Percentiles rank a stretch among this genome's conserved stretches.
Conservation (phyloP, 345 rosid genomes). For the Bruguiera gymnorhiza region DNA sequence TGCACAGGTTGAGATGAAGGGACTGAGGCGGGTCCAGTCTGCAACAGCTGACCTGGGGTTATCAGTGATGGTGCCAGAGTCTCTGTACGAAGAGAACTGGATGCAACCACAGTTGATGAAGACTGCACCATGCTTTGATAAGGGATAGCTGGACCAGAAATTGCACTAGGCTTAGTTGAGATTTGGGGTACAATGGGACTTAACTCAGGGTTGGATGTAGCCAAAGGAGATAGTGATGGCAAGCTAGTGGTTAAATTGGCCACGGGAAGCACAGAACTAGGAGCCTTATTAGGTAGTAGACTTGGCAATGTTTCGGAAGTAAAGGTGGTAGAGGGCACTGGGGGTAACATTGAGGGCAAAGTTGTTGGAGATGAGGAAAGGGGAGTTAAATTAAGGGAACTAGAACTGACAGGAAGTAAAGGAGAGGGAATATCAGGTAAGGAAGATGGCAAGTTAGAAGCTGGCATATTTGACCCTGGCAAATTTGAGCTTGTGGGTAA, state of each 20-base stretch:
- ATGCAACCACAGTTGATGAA: conserved; percentile 37
- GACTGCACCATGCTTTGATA: conserved; percentile 44
- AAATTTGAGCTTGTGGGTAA: conserved; percentile 27
- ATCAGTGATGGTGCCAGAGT: conserved; percentile 49
- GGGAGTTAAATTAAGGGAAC: conserved; percentile 36
- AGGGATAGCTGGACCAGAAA: conserved; percentile 44
- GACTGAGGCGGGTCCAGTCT: conserved; percentile 45
- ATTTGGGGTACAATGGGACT: conserved; percentile 38
- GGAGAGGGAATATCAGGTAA: conserved; percentile 28
- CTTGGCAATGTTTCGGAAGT: conserved; percentile 56
- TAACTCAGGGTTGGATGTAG: conserved; percentile 45
- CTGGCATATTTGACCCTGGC: not conserved
- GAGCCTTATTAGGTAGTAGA: conserved; percentile 46
- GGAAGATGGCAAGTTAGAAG: conserved; percentile 14
- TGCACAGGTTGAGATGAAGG: conserved; percentile 45
- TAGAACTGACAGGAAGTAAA: conserved; percentile 30
- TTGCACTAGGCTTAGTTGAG: conserved; percentile 43
- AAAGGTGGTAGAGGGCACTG: conserved; percentile 46
- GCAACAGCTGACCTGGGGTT: conserved; percentile 73
- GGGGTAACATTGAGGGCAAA: conserved; percentile 36
- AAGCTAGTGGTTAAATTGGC: conserved; percentile 40
- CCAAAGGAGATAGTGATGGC: conserved; percentile 47
- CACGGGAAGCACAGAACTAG: conserved; percentile 42
- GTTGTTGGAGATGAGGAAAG: conserved; percentile 41
- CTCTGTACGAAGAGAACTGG: conserved; percentile 47